Evolutionary conservation across 768 basidiomycete genomes (phyloP), one percentile per base, ranked within the genome.

Genomic region (Suillus occidentalis): DNA sequence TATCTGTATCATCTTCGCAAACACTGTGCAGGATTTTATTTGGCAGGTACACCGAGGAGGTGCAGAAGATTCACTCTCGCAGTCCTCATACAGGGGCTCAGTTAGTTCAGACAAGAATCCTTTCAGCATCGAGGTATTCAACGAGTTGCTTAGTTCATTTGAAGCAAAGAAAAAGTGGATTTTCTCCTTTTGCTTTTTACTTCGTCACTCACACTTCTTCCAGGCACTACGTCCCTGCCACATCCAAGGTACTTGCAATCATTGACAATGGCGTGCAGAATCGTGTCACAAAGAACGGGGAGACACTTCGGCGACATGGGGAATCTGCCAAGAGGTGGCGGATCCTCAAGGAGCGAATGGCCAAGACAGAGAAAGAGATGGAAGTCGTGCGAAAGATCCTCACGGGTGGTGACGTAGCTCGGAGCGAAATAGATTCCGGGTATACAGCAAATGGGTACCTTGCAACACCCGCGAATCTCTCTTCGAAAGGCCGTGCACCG

Each of bases 181-280:
- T 77, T 68, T 63, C n/a, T 66, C 57, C 53, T 43, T 61, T 34
- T 55, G 61, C 40, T 63, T 61, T 60, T 31, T 45, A 53, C 70
- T 28, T 22, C 18, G 14, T 42, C 65, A 59, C 65, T 74, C 53
- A 70, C 42, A 60, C 65, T 64, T 43, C 58, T 60, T 18, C 40
- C 71, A 96, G 94, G 73, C 95, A 97, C 75, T 99, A 99, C 74
- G 89, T 94, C 79, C 97, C 97, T 1, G 94, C 95, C 43, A 92
- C 92, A 4, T 90, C 89, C 8, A 95, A 97, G 73, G 95, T 97
- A 56, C 83, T 99, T 31, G 87, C 91, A 31, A 95, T 97, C 70
- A 91, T 99, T 70, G 94, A 95, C 75, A 97, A 94, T 76, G 95
- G 95, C 31, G 91, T 98, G 36, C 87, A 87, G 63, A 95, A 97